Conservation (phyloP, 140 eudicot genomes). For the Bidens hawaiensis region DNA sequence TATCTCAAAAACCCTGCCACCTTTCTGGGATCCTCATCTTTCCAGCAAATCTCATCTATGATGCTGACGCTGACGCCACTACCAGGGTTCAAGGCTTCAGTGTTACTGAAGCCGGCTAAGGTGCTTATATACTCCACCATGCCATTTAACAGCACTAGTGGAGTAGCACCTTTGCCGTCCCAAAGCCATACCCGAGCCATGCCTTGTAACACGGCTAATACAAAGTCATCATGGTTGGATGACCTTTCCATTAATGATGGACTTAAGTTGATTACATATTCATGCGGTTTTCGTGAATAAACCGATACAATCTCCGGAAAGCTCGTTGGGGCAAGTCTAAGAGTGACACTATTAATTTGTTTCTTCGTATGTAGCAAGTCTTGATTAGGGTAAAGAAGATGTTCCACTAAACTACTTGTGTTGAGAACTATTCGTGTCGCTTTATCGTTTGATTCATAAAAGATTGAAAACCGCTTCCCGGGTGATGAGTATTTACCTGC, state of each 20-base stretch:
- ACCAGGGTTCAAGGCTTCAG: neutral
- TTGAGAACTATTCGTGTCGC: constrained; percentile 47
- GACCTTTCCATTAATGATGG: constrained; percentile 35
- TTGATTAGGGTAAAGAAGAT: constrained; percentile 44
- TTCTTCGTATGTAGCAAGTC: constrained; percentile 25
- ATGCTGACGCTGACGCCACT: neutral
- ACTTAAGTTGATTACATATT: constrained; percentile 34
- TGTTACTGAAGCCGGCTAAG: constrained; percentile 11
- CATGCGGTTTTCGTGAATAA: constrained; percentile 15
- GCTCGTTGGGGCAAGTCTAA: constrained; percentile 28
- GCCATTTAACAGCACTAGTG: constrained; percentile 37
- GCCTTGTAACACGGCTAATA: constrained; percentile 38
- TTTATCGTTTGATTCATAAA: constrained; percentile 54
- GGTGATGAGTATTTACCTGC: constrained; percentile 30
- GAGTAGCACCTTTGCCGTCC: constrained; percentile 40
- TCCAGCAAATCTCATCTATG: constrained; percentile 39
- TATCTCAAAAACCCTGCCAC: constrained; percentile 51
- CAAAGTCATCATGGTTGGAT: constrained; percentile 23
- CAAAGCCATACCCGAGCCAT: constrained; percentile 55
- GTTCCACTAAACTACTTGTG: constrained; percentile 42
- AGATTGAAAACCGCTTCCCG: constrained; percentile 42
- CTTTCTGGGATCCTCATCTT: constrained; percentile 24
- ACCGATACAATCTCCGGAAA: constrained; percentile 12
- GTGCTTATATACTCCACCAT: constrained; percentile 50
- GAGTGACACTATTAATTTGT: constrained; percentile 35